Conservation (phyloP, 164 flowering plant genomes). For the Sedum album region DNA sequence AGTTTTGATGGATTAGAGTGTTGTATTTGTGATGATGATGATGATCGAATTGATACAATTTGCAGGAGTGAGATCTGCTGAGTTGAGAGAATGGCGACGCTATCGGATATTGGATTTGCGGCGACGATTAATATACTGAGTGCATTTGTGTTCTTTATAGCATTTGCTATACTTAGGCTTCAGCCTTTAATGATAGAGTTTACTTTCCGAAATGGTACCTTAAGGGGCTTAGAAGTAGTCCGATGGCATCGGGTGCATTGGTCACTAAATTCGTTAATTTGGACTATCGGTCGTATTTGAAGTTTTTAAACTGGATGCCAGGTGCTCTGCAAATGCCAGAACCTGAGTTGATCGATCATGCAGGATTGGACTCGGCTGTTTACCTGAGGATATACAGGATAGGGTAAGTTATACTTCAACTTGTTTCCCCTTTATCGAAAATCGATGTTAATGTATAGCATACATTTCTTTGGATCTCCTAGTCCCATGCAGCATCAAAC, state of each 20-base stretch:
- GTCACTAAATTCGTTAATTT: constrained; percentile 58
- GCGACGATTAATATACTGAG: constrained; percentile 61
- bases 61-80: constrained; percentile 11
- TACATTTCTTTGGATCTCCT: no score
- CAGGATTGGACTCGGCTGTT: constrained; percentile 80
- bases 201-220: constrained; percentile 89
- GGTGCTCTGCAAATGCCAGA: constrained; percentile 77
- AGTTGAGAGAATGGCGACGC: constrained; percentile 43
- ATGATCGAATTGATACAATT: neutral
- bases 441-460: no score
- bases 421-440: no score
- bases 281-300: constrained; percentile 55
- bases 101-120: constrained; percentile 50
- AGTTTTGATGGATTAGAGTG: neutral
- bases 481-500: no score
- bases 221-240: constrained; percentile 56
- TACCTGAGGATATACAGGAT: constrained; percentile 64
- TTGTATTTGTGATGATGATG: neutral
- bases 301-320: constrained; percentile 71
- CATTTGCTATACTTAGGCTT: constrained; percentile 62
- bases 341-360: constrained; percentile 75
- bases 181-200: constrained; percentile 80
- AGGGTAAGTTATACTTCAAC: constrained; percentile 45
- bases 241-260: constrained; percentile 38
- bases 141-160: constrained; percentile 58